phyloP scores from a whole-genome alignment of 441 rosid genomes.

The Pelargonium cotyledonis region DNA sequence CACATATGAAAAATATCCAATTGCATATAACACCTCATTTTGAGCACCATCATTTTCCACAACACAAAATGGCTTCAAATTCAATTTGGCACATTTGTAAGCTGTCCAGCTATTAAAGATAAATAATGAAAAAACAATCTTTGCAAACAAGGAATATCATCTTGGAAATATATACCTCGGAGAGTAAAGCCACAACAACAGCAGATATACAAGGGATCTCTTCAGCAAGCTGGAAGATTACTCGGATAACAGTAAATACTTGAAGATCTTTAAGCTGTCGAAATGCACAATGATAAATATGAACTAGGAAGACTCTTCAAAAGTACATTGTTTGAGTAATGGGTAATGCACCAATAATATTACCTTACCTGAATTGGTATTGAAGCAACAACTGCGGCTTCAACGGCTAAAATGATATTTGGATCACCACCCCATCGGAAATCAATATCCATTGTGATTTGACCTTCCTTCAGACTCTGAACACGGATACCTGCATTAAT shows the following conservation, averaged over 20 bases:
- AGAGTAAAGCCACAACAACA: constrained; percentile 83
- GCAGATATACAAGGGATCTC: constrained; percentile 99
- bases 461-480: constrained; percentile 90
- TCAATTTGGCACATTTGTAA: background rate
- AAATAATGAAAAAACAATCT: too few relatives aligned
- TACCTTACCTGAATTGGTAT: constrained; percentile 78
- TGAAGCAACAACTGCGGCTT: constrained; percentile 88
- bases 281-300: constrained; percentile 8
- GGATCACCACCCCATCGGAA: constrained; percentile 99
- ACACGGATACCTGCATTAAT: constrained; percentile 76
- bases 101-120: background rate
- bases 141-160: background rate
- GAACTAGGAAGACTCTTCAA: background rate
- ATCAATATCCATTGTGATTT: constrained; percentile 90
- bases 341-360: constrained; percentile 15
- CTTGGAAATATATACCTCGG: constrained; percentile 53
- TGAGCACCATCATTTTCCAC: too few relatives aligned
- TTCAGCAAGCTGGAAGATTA: constrained; percentile 90
- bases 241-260: constrained; percentile 87
- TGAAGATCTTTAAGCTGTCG: constrained; percentile 93
- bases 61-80: background rate
- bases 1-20: too few relatives aligned
- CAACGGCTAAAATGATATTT: constrained; percentile 76
- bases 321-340: background rate
- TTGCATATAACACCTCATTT: too few relatives aligned